Base-by-base conservation (phyloP, 352 stramenopile genomes). In the Phytophthora syringae region DNA sequence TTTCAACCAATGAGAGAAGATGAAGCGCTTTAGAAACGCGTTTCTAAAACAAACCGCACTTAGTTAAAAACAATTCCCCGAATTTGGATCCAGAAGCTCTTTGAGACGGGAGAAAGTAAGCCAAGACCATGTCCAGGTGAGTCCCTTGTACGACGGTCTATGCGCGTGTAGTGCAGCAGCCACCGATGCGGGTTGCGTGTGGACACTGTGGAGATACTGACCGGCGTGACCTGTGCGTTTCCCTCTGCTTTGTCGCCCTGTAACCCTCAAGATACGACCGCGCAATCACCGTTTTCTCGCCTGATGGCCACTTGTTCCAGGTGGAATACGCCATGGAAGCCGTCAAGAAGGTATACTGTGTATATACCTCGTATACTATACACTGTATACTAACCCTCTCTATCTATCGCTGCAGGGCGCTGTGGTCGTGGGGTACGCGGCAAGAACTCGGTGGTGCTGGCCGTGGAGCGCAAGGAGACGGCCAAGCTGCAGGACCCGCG, bases 311-410 rank as follows among this genome's bases (percentile, higher is more conserved):
- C 77, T 87, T 99, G 69, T 99, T 99, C 80, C 97, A 99, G 77
- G 97, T 99, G 10, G 97, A 99, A 88, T 99, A 99, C 86, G 98
- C 98, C 62, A 99, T 99, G 93, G 97, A 99, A 74, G 98, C 98
- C 28, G 98, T 99, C 12, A 98, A 98, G 79, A 95, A 97, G 77
- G 89, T 86, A n/a, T n/a, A n/a, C n/a, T n/a, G 62, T 59, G 78
- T 57, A 18, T 28, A 42, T 61, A 21, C 44, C 1, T n/a, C 15
- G 2, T 60, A 49, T 60, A 58, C 13, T 58, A 57, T 52, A 52
- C 32, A 45, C 39, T 27, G 0, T 20, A 7, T n/a, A 20, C 13
- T 42, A 24, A 15, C 6, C 15, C 7, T 40, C 21, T 44, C 7
- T 22, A 5, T 15, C 25, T n/a, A 7, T 28, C 52, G 7, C 27